Conservation (phyloP, 768 basidiomycete genomes). For the Lentinula sp. region DNA sequence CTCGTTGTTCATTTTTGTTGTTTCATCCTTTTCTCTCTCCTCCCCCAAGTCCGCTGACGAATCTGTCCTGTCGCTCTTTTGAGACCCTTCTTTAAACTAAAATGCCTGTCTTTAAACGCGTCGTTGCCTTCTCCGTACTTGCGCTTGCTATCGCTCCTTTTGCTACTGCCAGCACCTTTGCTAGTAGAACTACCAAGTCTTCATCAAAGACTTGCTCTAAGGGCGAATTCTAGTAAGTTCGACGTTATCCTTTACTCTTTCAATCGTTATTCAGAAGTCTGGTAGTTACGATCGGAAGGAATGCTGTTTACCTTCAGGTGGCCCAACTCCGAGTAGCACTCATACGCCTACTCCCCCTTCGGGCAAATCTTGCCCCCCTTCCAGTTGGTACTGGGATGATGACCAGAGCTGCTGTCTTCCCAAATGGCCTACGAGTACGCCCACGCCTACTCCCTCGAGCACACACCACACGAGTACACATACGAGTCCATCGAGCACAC, state of each 20-base stretch:
- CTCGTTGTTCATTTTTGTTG: constrained; percentile 1
- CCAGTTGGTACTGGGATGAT: constrained; percentile 42
- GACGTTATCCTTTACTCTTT: neutral
- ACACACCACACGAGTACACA: neutral
- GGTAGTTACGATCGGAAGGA: constrained; percentile 23
- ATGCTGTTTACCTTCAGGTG: constrained; percentile 42
- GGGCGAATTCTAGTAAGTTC: constrained; percentile 27
- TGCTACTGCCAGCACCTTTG: constrained; percentile 23
- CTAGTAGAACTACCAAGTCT: constrained; percentile 9
- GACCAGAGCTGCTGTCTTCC: constrained; percentile 50
- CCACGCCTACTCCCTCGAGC: constrained; percentile 13
- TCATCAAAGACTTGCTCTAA: constrained; percentile 16
- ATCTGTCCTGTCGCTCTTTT: constrained; percentile 23
- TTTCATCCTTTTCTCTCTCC: constrained; percentile 14
- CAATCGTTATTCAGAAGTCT: neutral
- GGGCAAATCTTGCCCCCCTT: constrained; percentile 38
- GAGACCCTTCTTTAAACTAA: constrained; percentile 17
- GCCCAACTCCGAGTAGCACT: constrained; percentile 20
- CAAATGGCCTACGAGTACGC: constrained; percentile 26
- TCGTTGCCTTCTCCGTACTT: constrained; percentile 20
- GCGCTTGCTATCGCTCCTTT: constrained; percentile 27
- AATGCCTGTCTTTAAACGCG: constrained; percentile 29
- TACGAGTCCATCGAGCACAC: neutral
- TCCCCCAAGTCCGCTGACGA: constrained; percentile 13
- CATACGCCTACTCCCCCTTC: constrained; percentile 36